Conservation (phyloP, 495 filamentous ascomycete species). For the Hyaloscypha variabilis region DNA sequence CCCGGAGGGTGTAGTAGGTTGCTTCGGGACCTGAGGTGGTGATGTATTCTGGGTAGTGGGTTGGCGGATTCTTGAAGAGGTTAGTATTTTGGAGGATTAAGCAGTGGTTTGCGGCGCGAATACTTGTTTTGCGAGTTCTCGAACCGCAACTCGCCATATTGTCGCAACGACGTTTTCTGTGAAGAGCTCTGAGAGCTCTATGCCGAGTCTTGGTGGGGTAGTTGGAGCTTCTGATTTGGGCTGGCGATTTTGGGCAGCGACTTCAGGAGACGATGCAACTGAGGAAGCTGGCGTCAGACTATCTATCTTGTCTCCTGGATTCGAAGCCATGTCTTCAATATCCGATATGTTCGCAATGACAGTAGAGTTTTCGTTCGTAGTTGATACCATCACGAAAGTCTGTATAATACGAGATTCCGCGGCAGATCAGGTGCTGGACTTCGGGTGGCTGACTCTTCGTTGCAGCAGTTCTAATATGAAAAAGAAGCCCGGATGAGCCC, state of each 20-base stretch:
- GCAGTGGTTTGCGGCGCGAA: neutral
- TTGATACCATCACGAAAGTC: too few species aligned
- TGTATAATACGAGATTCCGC: too few species aligned
- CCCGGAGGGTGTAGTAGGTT: constrained; percentile 36
- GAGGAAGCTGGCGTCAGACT: neutral
- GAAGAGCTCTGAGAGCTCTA: constrained; percentile 32
- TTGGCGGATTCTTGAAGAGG: constrained; percentile 24
- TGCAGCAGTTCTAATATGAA: too few species aligned
- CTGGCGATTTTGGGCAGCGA: neutral
- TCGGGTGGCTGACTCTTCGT: too few species aligned
- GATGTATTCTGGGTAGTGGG: constrained; percentile 37
- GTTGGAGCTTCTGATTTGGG: neutral
- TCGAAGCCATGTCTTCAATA: constrained; percentile 1
- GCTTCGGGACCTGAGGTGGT: constrained; percentile 30
- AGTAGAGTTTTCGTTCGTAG: too few species aligned
- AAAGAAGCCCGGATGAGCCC: too few species aligned
- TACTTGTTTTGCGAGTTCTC: constrained; percentile 20
- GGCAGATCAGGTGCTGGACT: too few species aligned
- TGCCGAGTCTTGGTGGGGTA: constrained; percentile 1
- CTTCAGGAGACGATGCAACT: neutral
- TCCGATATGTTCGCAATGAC: neutral
- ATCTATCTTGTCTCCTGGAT: neutral
- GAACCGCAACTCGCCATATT: constrained; percentile 33
- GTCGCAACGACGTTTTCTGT: constrained; percentile 35
- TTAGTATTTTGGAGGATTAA: constrained; percentile 1